Base-by-base conservation (phyloP, 75 land plant genomes). In the Cupressus sempervirens region DNA sequence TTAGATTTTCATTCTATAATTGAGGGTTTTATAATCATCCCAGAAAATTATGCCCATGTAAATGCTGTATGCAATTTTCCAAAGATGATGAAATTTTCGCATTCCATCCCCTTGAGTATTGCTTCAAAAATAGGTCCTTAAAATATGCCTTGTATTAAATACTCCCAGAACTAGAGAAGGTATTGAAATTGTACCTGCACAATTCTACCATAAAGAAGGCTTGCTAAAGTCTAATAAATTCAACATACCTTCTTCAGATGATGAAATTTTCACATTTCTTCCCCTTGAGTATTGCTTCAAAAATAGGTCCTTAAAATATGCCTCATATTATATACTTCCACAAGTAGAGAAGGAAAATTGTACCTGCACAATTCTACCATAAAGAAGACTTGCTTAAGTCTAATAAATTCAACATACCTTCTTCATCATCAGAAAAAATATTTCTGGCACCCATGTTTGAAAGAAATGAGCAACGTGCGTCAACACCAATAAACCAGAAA, bases 391-490 rank as follows among this genome's bases (percentile, higher is more conserved):
- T 54, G 14, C 18, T 54, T 54, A 14, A 54, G 18, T 54, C 56
- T 54, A 54, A 2, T 54, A 54, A 14, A 54, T 81, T 9, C 26
- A 45, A 45, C 35, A 34, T 32, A 82, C 83, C 83, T 82, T 82
- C 62, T 56, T 56, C 83, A 20, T 75, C 77, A 6, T 75, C 77
- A 15, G 77, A 75, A 36, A 75, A 41, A 16, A 75, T 75, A 29
- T 75, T 75, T 75, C 77, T 75, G 20, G 77, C 77, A 75, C 43
- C 77, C 77, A 75, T 36, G 23, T n/a, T 15, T 15, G 43, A 36
- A 18, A 38, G 40, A 75, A 20, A 38, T 75, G 23, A 1, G 40
- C 5, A 36, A 75, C 36, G 23, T 35, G 43, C 13, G 18, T 75
- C 43, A 35, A 32, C 36, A 26, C 43, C 40, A 4, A 75, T 20